A percentile compares a stretch with the other conserved stretches of the same genome.
Conservation (phyloP, 352 stramenopile genomes). For the Pythium rhizo-oryzae region DNA sequence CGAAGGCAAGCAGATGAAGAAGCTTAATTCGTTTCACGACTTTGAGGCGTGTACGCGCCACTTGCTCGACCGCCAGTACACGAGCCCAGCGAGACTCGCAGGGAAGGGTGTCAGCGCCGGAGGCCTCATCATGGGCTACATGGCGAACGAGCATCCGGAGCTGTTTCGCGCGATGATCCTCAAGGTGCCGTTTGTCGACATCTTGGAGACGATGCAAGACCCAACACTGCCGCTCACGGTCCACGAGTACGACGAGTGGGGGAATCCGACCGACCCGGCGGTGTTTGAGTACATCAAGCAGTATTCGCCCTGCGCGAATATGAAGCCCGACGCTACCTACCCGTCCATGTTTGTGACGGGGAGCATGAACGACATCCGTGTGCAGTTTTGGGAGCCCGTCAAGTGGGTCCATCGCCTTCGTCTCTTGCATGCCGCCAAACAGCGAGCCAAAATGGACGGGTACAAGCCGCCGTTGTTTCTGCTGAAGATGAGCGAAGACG, state of each 20-base stretch:
- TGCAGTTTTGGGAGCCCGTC: constrained; percentile 88
- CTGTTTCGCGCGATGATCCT: constrained; percentile 82
- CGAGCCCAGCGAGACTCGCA: constrained; percentile 58
- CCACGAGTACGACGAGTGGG: constrained; percentile 94
- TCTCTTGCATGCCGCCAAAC: constrained; percentile 39
- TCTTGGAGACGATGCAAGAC: constrained; percentile 88
- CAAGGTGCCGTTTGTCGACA: constrained; percentile 91
- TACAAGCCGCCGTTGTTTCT: constrained; percentile 43
- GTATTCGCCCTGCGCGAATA: constrained; percentile 83
- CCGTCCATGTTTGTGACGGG: constrained; percentile 86
- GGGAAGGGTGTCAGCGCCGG: constrained; percentile 86
- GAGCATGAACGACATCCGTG: constrained; percentile 80
- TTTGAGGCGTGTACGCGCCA: constrained; percentile 72
- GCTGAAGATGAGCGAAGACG: constrained; percentile 78
- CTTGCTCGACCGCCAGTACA: constrained; percentile 66
- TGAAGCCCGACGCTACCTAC: constrained; percentile 46
- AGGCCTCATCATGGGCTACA: constrained; percentile 84
- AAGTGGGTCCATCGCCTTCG: constrained; percentile 85
- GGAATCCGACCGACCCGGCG: constrained; percentile 55
- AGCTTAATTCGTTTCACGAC: constrained; percentile 89
- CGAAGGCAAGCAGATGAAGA: constrained; percentile 73
- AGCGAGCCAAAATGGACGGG: neutral
- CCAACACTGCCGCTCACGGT: constrained; percentile 83
- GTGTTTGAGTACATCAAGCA: constrained; percentile 74
- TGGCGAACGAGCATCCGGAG: constrained; percentile 80